Evolutionary conservation across 176 grass and related monocot species (phyloP).

Genomic region (Oryza longistaminata): DNA sequence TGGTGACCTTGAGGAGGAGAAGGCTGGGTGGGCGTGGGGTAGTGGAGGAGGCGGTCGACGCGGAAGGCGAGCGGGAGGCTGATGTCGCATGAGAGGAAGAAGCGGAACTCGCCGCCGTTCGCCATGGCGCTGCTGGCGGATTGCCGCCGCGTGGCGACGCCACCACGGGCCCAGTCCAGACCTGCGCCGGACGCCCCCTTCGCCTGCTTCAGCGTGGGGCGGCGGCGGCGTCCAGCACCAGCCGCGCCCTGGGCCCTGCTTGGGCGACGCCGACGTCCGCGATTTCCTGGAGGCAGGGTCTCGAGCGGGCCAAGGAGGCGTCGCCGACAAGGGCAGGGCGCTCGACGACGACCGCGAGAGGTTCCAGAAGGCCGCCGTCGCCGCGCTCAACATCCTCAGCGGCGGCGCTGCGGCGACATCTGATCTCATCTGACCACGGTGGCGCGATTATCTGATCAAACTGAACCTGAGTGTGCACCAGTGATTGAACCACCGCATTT

Average conservation of each 20-base stretch:
- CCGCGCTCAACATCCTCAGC: constrained; percentile 72
- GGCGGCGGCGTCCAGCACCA: too few species aligned
- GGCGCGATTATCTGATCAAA: too few species aligned
- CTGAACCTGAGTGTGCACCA: too few species aligned
- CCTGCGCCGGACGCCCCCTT: neutral
- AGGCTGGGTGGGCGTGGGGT: neutral
- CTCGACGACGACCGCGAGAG: constrained; percentile 74
- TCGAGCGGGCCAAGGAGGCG: constrained; percentile 78
- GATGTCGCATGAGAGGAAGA: constrained; percentile 95
- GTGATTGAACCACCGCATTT: too few species aligned
- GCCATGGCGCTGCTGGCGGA: neutral
- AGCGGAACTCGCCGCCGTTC: constrained; percentile 60
- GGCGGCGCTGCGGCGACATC: neutral
- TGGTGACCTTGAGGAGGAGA: neutral
- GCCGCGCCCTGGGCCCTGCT: too few species aligned
- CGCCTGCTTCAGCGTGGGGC: neutral
- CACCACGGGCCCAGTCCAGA: neutral
- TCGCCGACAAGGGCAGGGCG: constrained; percentile 47
- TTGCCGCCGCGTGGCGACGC: neutral
- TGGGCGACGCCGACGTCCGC: too few species aligned
- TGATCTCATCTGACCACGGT: neutral
- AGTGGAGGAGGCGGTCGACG: constrained; percentile 64
- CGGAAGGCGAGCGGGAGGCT: constrained; percentile 81
- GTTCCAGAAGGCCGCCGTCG: constrained; percentile 76
- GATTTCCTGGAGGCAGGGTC: neutral